Percentiles rank a stretch among this genome's conserved stretches.
These are phyloP conservation scores for Boeremia exigua DNA, from an alignment of 2,329 filamentous ascomycete genomes.

Conservation along the genomic window DNA sequence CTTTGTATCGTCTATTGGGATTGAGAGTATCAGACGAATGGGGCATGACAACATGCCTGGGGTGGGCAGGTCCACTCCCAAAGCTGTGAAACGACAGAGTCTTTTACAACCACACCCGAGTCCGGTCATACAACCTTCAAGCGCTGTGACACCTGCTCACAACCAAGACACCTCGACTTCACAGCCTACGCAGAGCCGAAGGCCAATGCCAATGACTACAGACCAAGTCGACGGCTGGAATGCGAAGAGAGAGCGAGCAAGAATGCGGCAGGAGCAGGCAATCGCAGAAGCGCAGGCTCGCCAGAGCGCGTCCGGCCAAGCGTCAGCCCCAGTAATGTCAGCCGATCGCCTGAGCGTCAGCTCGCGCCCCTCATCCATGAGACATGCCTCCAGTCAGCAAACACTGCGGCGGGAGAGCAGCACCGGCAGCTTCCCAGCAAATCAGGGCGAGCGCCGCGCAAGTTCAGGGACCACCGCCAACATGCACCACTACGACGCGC, in stretches of 20 bases:
- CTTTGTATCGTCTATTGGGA: conserved; percentile 17
- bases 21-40: conserved; percentile 2
- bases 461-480: conserved; percentile 10
- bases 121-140: neutral
- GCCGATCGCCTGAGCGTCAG: neutral
- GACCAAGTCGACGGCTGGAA: conserved; percentile 27
- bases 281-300: conserved; percentile 16
- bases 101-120: conserved; percentile 21
- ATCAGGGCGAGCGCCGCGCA: conserved; percentile 8
- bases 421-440: conserved; percentile 11
- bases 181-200: neutral
- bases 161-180: conserved; percentile 8
- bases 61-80: conserved; percentile 2
- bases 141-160: conserved; percentile 9
- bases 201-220: neutral
- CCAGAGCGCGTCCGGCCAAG: conserved; percentile 17
- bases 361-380: conserved; percentile 13
- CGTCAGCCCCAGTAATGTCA: neutral
- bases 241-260: conserved; percentile 24
- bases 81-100: conserved; percentile 22
- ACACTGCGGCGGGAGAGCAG: conserved; percentile 22
- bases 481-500: conserved; percentile 2
- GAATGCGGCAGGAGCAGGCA: conserved; percentile 24
- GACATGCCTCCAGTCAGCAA: conserved; percentile 22
- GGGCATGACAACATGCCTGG: conserved; percentile 4